Base-by-base conservation (phyloP, 106 monocot species). In the Agapanthus africanus region DNA sequence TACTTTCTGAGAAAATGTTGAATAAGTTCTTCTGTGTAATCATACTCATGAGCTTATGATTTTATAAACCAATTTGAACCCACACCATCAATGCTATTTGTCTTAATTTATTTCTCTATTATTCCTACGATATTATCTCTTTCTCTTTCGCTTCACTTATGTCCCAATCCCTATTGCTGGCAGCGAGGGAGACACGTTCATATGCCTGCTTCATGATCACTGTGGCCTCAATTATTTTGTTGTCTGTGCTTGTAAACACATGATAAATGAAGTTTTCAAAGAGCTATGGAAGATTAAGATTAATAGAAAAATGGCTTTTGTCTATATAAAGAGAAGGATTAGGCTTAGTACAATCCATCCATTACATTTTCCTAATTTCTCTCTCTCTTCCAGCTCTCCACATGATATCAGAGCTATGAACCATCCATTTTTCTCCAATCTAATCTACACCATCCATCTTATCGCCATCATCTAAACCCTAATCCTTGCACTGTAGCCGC, bases 231-330 rank as follows among this genome's bases (percentile, higher is more conserved):
- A 26, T 10, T 65, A 25, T 40, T 65, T 25, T 65, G 37, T 65
- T 61, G 11, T 14, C 66, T 80, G 80, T 40, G 71, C n/a, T n/a
- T n/a, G n/a, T n/a, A n/a, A n/a, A 81, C 49, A 78, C 83, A 31
- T 66, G 80, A 42, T 80, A 87, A 56, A 44, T 80, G 86, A 86
- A 59, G 41, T 86, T 54, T 78, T 68, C 52, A 73, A 73, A 72
- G 76, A 54, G 16, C 47, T 85, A 26, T 69, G 81, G n/a, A 81
- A 47, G 52, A 79, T 59, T 40, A 57, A n/a, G n/a, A n/a, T n/a
- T n/a, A n/a, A n/a, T n/a, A n/a, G n/a, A n/a, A n/a, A n/a, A n/a
- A n/a, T n/a, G n/a, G n/a, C n/a, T n/a, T n/a, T n/a, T n/a, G n/a
- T n/a, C n/a, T n/a, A n/a, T n/a, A n/a, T n/a, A n/a, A n/a, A n/a